Evolutionary conservation across 2,329 filamentous ascomycete species (phyloP), one percentile per base, ranked within the genome.

Genomic region (Penicillium digitatum): DNA sequence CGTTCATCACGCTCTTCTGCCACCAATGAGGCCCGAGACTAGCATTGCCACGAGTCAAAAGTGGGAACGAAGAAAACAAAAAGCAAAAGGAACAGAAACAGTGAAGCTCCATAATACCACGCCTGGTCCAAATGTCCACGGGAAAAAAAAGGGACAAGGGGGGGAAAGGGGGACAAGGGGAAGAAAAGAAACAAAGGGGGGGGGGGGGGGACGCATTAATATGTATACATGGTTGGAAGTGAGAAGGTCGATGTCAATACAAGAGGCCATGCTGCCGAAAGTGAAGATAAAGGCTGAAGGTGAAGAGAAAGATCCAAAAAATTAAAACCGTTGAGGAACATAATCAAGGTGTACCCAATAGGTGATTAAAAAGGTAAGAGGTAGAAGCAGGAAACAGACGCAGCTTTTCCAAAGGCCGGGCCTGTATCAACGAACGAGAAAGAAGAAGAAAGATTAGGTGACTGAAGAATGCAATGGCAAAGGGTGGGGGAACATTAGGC

Each of bases 181-280:
- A 27, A 27, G 9, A 27, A 27, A 3, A 1, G 20, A 39, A 32
- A 38, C 55, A 49, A 42, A n/a, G n/a, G n/a, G n/a, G n/a, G n/a
- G n/a, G n/a, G n/a, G n/a, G n/a, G n/a, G n/a, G n/a, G n/a, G n/a
- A 45, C 43, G 22, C 51, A 57, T 55, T 54, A 59, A 53, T 63
- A 64, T 59, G 53, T 61, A 58, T 62, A 61, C 62, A 62, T 55
- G 24, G 40, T 49, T 37, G 44, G 32, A 47, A 52, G 48, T 22
- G 54, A 32, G 47, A 35, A 40, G 37, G 26, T 43, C 45, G 56
- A 32, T 62, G 63, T 56, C 62, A 63, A 60, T 60, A 64, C 61
- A 64, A 31, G 48, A 24, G 43, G 48, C 37, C 31, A 60, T 43
- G 52, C 44, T 54, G 62, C 53, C 54, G 50, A 56, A 40, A 38